Percentiles rank a stretch among this genome's conserved stretches.
These are phyloP conservation scores for Hura crepitans DNA, from an alignment of 441 rosid genomes.

Conservation along the genomic window DNA sequence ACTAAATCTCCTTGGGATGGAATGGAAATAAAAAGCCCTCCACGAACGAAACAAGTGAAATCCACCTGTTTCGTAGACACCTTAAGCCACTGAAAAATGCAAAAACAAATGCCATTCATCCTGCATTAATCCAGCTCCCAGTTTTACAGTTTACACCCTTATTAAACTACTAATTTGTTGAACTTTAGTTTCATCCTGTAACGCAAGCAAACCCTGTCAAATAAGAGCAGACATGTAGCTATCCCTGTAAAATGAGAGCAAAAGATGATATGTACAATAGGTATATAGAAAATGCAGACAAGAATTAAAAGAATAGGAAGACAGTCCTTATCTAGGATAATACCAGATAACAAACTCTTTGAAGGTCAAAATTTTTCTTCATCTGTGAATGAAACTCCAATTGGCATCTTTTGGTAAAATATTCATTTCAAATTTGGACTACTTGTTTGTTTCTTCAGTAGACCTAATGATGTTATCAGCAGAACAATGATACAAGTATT, in stretches of 20 bases:
- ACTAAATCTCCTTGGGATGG: background rate
- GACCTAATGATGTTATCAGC: background rate
- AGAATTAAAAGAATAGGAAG: background rate
- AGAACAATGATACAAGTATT: background rate
- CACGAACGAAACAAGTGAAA: background rate
- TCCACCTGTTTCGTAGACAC: background rate
- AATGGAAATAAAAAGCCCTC: background rate
- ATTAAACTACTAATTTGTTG: background rate
- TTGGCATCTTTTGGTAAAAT: background rate
- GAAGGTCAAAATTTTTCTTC: background rate
- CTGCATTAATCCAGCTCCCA: background rate
- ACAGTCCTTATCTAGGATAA: background rate
- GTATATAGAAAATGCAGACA: background rate
- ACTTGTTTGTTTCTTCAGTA: background rate
- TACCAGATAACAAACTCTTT: too few species aligned
- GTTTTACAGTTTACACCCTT: background rate
- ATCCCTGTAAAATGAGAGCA: background rate
- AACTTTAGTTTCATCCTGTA: background rate
- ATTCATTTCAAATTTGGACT: background rate
- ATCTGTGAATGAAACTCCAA: background rate
- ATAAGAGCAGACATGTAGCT: background rate
- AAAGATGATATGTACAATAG: background rate
- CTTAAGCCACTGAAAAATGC: background rate
- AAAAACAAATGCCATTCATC: background rate
- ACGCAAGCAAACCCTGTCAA: background rate